phyloP scores from a whole-genome alignment of 306 rosid genomes.

The Corylus americana region DNA sequence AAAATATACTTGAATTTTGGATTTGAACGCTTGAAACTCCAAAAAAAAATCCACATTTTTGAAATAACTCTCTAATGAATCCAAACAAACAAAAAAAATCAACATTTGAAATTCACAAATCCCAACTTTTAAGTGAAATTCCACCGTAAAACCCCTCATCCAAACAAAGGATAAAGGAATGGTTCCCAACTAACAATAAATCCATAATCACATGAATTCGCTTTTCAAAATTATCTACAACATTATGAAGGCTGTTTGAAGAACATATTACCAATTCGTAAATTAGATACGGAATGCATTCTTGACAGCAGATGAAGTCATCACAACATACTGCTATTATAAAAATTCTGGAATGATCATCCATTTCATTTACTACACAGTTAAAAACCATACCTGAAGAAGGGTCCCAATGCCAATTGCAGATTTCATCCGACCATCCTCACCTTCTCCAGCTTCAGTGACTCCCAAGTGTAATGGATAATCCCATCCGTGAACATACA shows the following conservation, averaged over 20 bases:
- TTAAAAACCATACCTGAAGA: constrained; percentile 71
- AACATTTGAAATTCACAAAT: background rate
- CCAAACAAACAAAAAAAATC: background rate
- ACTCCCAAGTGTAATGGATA: constrained; percentile 98
- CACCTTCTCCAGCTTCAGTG: constrained; percentile 99
- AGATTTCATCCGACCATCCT: constrained; percentile 99
- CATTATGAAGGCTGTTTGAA: background rate
- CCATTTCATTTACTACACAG: constrained; percentile 4
- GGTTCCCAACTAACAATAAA: constrained; percentile 3
- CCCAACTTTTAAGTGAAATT: background rate
- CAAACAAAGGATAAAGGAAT: background rate
- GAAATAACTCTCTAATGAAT: too few relatives aligned
- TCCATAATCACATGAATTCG: background rate
- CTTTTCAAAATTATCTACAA: constrained; percentile 2
- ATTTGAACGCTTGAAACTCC: too few relatives aligned
- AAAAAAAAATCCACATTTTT: too few relatives aligned
- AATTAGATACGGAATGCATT: background rate
- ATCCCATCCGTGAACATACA: constrained; percentile 98
- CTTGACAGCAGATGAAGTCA: constrained; percentile 11
- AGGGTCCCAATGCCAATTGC: constrained; percentile 99
- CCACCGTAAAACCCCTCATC: background rate
- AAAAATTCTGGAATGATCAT: background rate
- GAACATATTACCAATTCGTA: constrained; percentile 15
- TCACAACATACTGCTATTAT: background rate
- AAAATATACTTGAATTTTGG: too few relatives aligned